These are phyloP conservation scores for Pythium dissotocum DNA, from an alignment of 352 stramenopile species.

Conservation along the genomic window DNA sequence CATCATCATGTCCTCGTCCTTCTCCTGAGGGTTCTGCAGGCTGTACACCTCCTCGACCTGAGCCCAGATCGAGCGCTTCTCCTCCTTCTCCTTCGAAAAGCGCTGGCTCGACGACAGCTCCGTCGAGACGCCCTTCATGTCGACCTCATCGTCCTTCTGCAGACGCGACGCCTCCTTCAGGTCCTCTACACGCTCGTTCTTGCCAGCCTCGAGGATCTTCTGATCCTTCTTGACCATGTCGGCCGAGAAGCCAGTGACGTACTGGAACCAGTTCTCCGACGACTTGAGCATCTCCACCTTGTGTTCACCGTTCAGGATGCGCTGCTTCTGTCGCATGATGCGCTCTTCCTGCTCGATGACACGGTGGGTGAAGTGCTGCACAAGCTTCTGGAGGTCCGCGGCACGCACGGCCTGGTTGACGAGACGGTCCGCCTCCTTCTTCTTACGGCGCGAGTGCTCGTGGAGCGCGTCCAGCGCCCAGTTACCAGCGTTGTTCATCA, in stretches of 20 bases:
- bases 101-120: slow-evolving; percentile 63
- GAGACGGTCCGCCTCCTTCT: slow-evolving; percentile 82
- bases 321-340: slow-evolving; percentile 90
- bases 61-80: slow-evolving; percentile 86
- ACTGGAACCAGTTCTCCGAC: slow-evolving; percentile 89
- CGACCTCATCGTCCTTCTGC: slow-evolving; percentile 80
- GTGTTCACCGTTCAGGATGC: slow-evolving; percentile 87
- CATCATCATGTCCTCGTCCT: slow-evolving; percentile 93
- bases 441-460: slow-evolving; percentile 86
- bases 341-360: slow-evolving; percentile 89
- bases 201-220: slow-evolving; percentile 73
- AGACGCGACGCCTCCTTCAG: slow-evolving; percentile 79
- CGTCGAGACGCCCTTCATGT: slow-evolving; percentile 74
- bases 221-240: slow-evolving; percentile 86
- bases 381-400: slow-evolving; percentile 83
- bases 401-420: slow-evolving; percentile 83
- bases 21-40: slow-evolving; percentile 80
- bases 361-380: slow-evolving; percentile 89
- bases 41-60: slow-evolving; percentile 86
- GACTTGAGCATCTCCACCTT: slow-evolving; percentile 92
- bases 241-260: slow-evolving; percentile 72
- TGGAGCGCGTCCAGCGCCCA: slow-evolving; percentile 85
- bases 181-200: slow-evolving; percentile 67
- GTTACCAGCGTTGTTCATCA: slow-evolving; percentile 88
- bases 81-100: slow-evolving; percentile 72